Base-by-base conservation (phyloP, 805 yeast species). In the Brettanomyces custersianus region DNA sequence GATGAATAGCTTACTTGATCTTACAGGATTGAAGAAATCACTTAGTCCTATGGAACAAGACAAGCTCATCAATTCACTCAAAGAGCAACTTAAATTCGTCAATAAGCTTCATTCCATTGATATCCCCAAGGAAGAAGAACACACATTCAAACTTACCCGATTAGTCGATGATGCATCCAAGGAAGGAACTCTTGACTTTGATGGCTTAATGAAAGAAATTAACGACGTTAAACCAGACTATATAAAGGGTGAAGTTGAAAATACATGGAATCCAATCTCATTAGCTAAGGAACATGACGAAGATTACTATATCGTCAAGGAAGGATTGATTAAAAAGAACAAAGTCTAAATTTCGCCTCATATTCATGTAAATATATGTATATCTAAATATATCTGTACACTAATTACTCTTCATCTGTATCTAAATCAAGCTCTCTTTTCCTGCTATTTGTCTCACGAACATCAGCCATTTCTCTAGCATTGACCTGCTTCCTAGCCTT, bases 401-500 rank as follows among this genome's bases (percentile, higher is more conserved):
- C 38, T 9, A 35, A 42, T 3, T 44, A 17, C 24, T 31, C 39
- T 16, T 31, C 27, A 12, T 72, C 82, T 18, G 73, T 80, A 27
- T 79, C 82, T 39, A 81, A 52, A 19, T 71, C 74, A 41, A 80
- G 62, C 56, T 78, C 80, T 49, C 90, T 78, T 56, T 80, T 81
- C 36, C 92, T 90, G 6, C 76, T 64, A 42, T 77, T 64, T 47
- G 81, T 73, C 30, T 68, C 68, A 46, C 63, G 52, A n/a, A 76
- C 59, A 7, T 84, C 81, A 3, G 88, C 82, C 49, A 80, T 60
- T 49, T 83, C 80, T 42, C 80, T 75, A 4, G 82, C 70, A n/a
- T 76, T 80, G 12, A 78, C 85, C 63, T 90, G 97, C 47, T 71
- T 76, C 54, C 70, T 71, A 24, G 86, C 94, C 65, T 82, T 87